Evolutionary conservation across 2,329 filamentous ascomycete species (phyloP), one percentile per base, ranked within the genome.

Genomic region (Curvularia sp.): DNA sequence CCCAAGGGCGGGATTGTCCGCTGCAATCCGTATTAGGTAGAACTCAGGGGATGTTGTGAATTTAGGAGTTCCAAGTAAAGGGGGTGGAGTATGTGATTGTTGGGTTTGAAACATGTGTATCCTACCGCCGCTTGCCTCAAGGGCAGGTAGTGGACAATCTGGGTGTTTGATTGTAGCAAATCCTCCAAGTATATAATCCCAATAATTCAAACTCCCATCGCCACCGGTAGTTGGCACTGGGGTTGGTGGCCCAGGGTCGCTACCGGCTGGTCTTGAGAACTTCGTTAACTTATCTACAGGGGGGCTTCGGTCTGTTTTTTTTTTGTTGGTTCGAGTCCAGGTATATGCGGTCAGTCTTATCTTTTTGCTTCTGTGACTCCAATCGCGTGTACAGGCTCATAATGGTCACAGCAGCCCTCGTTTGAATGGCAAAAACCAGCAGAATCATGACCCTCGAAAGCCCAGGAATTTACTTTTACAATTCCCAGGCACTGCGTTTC

Each of bases 81-180:
- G 42, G 39, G 20, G 49, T n/a, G 38, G 20, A 15, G 2, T 13
- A 7, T 9, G 7, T 31, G 44, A n/a, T 47, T 13, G 44, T 10
- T 15, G 28, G 26, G 4, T 2, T 24, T 28, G 26, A 24, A 24
- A 24, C 22, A 3, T 28, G 26, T 28, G 26, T 83, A 1, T 83
- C 81, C 0, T 83, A 82, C 61, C 76, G 80, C 13, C 78, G 75
- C 31, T 72, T 81, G 1, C 77, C 79, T 0, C 65, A 74, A 0
- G 68, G 70, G n/a, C 61, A 67, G 9, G 57, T 64, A 1, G 53
- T 57, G 1, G 61, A 66, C n/a, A 70, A 66, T 18, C 53, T 65
- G 22, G 64, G 67, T 3, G 74, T 82, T 0, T 65, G 71, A 18
- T 75, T 82, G 41, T 62, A 74, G 1, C 78, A 81, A 48, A 49